These are phyloP conservation scores for Dothiorella sarmentorum DNA, from an alignment of 2,329 filamentous ascomycete species.

Conservation along the genomic window DNA sequence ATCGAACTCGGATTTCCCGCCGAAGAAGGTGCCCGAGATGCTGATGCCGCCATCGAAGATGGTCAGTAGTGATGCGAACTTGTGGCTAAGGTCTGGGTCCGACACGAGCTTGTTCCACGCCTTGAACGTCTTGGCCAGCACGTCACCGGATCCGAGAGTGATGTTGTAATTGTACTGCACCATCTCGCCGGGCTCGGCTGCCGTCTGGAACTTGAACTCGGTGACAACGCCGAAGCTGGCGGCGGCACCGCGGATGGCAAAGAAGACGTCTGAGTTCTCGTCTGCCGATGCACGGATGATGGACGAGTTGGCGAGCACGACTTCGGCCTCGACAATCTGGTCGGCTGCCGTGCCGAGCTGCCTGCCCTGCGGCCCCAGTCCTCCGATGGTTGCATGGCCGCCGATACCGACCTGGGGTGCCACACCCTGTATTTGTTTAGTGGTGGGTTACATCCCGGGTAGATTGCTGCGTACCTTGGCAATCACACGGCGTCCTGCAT, in stretches of 20 bases:
- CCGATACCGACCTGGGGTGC: conserved; percentile 36
- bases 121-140: conserved; percentile 33
- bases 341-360: conserved; percentile 35
- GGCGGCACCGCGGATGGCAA: conserved; percentile 42
- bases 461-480: conserved; percentile 39
- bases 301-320: conserved; percentile 40
- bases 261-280: conserved; percentile 41
- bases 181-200: conserved; percentile 31
- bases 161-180: conserved; percentile 35
- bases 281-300: conserved; percentile 37
- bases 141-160: conserved; percentile 24
- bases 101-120: conserved; percentile 35
- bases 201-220: conserved; percentile 38
- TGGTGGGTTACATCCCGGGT: not conserved
- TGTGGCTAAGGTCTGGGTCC: conserved; percentile 30
- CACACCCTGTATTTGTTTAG: conserved; percentile 20
- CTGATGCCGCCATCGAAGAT: conserved; percentile 31
- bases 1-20: conserved; percentile 31
- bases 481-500: conserved; percentile 41
- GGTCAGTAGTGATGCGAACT: conserved; percentile 34
- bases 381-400: conserved; percentile 37
- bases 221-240: conserved; percentile 43
- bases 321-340: conserved; percentile 33
- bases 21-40: conserved; percentile 35
- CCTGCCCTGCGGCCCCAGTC: conserved; percentile 32